Evolutionary conservation across 1,284 basidiomycete species (phyloP), one percentile per base, ranked within the genome.

Genomic region (Marasmius fiardii): DNA sequence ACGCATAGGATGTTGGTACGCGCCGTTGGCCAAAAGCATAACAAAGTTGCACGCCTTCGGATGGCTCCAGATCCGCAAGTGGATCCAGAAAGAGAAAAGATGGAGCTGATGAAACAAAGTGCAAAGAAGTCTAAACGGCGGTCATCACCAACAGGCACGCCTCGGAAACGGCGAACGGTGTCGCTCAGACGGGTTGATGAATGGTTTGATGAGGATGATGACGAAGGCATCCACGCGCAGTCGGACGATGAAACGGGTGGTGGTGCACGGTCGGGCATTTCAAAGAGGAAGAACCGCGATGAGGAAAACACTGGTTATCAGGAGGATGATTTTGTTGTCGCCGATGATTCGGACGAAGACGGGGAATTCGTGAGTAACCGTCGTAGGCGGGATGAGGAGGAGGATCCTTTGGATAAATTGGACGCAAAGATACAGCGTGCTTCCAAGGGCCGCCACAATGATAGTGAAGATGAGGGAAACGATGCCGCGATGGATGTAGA

Each of bases 1-100:
- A 93, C 92, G 26, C 93, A 96, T 70, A 83, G 88, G 54, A 88
- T 90, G 79, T 80, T 95, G 45, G 94, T 94, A 5, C 88, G 89
- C 53, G 88, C 90, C 18, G 90, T 95, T 6, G 89, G 89, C 26
- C 89, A 92, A 65, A 87, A 90, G 66, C 90, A 94, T 69, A 86
- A 77, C 70, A 92, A 88, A 68, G 83, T 89, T 55, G 88, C 86
- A 23, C 83, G 88, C 57, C 75, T 90, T 63, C 85, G 81, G 58
- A 86, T 90, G 79, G 89, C 82, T 16, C 83, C 85, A 16, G 88
- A 90, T 45, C 88, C 86, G 12, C 82, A 78, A 16, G 79, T 78
- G 68, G 90, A 88, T 63, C 86, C 88, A 18, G 88, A 90, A 64
- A 82, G 81, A 55, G 86, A 88, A 69, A 82, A 86, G 62, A 72